These are phyloP conservation scores for Didymella lethalis DNA, from an alignment of 2,329 filamentous ascomycete species.

Conservation along the genomic window DNA sequence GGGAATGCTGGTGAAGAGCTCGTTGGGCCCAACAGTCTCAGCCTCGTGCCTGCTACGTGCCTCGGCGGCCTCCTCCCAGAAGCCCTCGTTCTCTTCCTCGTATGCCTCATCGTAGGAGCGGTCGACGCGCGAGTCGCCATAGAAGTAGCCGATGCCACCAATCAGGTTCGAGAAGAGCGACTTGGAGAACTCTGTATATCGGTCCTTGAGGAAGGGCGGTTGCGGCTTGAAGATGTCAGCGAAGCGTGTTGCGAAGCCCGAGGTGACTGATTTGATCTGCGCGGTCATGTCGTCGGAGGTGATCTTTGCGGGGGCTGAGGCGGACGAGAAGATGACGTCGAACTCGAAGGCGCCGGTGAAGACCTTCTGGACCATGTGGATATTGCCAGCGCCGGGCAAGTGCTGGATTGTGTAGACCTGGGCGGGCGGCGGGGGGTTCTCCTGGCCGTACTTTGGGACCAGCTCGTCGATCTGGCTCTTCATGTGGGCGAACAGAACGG, in stretches of 20 bases:
- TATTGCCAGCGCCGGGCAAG: slow-evolving; percentile 73
- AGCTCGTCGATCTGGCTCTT: slow-evolving; percentile 70
- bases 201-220: slow-evolving; percentile 74
- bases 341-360: slow-evolving; percentile 92
- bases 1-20: slow-evolving; percentile 90
- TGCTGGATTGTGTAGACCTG: slow-evolving; percentile 84
- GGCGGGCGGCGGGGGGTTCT: slow-evolving; percentile 78
- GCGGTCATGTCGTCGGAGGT: slow-evolving; percentile 71
- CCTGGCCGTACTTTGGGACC: slow-evolving; percentile 64
- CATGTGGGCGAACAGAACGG: slow-evolving; percentile 68
- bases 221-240: slow-evolving; percentile 74
- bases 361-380: slow-evolving; percentile 88
- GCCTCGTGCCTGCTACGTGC: slow-evolving; percentile 75
- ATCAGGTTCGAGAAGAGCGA: slow-evolving; percentile 94
- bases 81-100: slow-evolving; percentile 92
- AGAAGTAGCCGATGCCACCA: slow-evolving; percentile 94
- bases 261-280: slow-evolving; percentile 71
- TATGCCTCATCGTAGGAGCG: slow-evolving; percentile 92
- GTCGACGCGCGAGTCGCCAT: slow-evolving; percentile 87
- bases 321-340: slow-evolving; percentile 88
- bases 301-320: slow-evolving; percentile 64
- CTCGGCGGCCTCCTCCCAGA: slow-evolving; percentile 90
- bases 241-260: slow-evolving; percentile 78
- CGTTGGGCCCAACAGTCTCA: slow-evolving; percentile 78
- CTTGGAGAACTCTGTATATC: slow-evolving; percentile 81